Evolutionary conservation across 2,329 filamentous ascomycete species (phyloP), one percentile per base, ranked within the genome.

Genomic region (Scytalidium lignicola): DNA sequence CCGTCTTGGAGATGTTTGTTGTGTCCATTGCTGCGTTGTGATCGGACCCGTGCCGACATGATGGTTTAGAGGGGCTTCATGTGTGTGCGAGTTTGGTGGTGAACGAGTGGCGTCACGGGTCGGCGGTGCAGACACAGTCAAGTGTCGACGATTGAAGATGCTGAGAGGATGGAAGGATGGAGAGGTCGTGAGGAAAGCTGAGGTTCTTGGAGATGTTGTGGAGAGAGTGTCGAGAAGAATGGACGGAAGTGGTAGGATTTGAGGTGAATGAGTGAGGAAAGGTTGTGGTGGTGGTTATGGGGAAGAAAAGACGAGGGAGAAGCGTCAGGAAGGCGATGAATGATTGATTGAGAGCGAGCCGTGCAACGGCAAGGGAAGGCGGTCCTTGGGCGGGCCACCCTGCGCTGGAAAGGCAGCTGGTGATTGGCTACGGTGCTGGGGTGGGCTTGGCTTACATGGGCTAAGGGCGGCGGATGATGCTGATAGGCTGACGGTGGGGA

Each of bases 1-100:
- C 71, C 19, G 59, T 59, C 53, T 53, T 60, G 49, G 51, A 53
- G 42, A 49, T 40, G 21, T 46, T 48, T 48, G 49, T 49, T 52
- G 48, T 29, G 17, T 66, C 63, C 63, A 66, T 65, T 58, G 55
- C 62, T 59, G 56, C 52, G 48, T n/a, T 47, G 29, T 9, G 20
- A 41, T 28, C 19, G 17, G 39, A 26, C 32, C 20, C 22, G 21
- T 18, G 21, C 21, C 45, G 45, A 47, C 45, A 47, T 47, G 45
- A 41, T 47, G 32, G 32, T 37, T 37, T 37, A 37, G 32, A 37
- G 32, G 32, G 32, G 32, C 32, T 17, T 37, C 32, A 37, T 37
- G 32, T 37, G 32, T 37, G n/a, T 4, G 32, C 10, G 26, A 28
- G 26, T 17, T 5, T 26, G 23, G 10, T n/a, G n/a, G n/a, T n/a